A percentile compares a stretch with the other conserved stretches of the same genome.
Evolutionary conservation across 768 basidiomycete genomes (phyloP).

Genomic region (Baorangia bicolor): DNA sequence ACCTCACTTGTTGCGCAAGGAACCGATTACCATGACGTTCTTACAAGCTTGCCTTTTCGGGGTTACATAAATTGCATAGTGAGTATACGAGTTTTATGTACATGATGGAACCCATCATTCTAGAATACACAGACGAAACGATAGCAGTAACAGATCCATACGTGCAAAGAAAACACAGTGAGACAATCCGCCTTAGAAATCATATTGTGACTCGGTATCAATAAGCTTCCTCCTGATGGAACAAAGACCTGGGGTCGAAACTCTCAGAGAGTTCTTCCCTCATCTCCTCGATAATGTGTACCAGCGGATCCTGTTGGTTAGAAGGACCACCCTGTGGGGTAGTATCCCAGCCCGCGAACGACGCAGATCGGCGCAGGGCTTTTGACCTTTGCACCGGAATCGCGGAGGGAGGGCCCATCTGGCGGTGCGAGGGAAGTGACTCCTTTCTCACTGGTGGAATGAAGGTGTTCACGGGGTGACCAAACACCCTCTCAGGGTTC

Average conservation of each 20-base stretch:
- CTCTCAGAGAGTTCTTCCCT: conserved; percentile 14
- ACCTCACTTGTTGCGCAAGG: not conserved
- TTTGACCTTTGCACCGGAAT: not conserved
- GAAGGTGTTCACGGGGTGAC: conserved; percentile 13
- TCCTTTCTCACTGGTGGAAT: conserved; percentile 15
- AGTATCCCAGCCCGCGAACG: conserved; percentile 18
- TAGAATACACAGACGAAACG: not conserved
- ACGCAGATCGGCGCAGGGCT: conserved; percentile 28
- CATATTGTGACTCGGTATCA: not conserved
- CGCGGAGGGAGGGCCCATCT: not conserved
- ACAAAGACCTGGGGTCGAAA: conserved; percentile 20
- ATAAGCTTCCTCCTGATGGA: conserved; percentile 8
- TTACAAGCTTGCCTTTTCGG: conserved; percentile 1
- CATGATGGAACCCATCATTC: not conserved
- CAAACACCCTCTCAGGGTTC: conserved; percentile 12
- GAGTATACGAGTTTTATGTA: not conserved
- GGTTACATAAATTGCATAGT: not conserved
- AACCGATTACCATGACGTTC: not conserved
- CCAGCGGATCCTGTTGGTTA: conserved; percentile 6
- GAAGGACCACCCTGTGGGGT: not conserved
- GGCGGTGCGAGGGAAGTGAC: conserved; percentile 6
- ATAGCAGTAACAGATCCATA: not conserved
- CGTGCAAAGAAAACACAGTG: not conserved
- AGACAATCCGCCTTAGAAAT: not conserved
- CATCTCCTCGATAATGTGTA: conserved; percentile 20